Evolutionary conservation across 2,329 filamentous ascomycete species (phyloP), one percentile per base, ranked within the genome.

Genomic region (Parastagonospora nodorum): DNA sequence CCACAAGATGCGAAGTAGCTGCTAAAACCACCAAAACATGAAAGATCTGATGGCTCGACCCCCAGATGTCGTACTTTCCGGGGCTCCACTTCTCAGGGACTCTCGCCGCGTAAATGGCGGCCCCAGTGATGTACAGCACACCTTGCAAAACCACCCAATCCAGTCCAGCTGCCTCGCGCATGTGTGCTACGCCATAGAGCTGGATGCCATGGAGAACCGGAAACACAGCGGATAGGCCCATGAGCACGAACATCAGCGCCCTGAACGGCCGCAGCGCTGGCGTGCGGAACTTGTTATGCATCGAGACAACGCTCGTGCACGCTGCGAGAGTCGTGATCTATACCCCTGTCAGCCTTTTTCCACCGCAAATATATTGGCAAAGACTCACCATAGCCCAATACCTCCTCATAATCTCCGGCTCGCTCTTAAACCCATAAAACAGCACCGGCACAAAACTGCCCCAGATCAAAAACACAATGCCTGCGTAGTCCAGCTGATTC

Each of bases 41-140:
- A 73, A 99, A 99, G 58, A 99, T 88, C 76, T 99, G 94, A 74
- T 99, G 94, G 15, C 91, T 96, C 69, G 87, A 92, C 32, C 94
- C 93, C 84, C 89, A 89, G 44, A 97, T 89, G 74, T 99, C 94
- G 67, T 93, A 97, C 7, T 74, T 79, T 1, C 91, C 90, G 0
- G 93, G 94, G 38, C 78, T 83, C 66, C 82, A 84, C 52, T 90
- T 82, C 77, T 99, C 94, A 0, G 94, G 94, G 74, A 93, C 86
- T 32, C 94, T 87, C 45, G 84, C 87, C 6, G 92, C 94, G 73
- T 99, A 97, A 42, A 97, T 80, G 5, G 82, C 83, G 2, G 94
- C 94, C 8, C 94, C 94, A 29, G 88, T 75, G 14, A 97, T 89
- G 75, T 99, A 97, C 63, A 97, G 75, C 29, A 80, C 79, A 0